Base-by-base conservation (phyloP, 2,329 filamentous ascomycete genomes). In the Fusarium torreyae region DNA sequence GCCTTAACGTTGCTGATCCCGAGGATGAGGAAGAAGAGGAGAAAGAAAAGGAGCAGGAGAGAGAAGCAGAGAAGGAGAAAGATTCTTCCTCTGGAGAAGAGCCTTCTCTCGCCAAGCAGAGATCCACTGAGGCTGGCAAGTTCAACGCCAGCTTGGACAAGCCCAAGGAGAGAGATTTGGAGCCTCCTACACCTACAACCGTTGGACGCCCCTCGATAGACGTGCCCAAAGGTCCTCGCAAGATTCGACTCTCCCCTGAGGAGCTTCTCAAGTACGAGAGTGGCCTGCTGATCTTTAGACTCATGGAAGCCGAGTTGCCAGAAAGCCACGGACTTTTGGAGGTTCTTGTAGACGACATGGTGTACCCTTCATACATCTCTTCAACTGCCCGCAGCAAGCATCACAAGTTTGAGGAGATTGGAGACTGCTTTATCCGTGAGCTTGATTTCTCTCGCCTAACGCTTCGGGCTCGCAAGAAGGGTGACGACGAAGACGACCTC, bases 371-470 rank as follows among this genome's bases (percentile, higher is more conserved):
- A 1, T 98, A 97, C 77, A 86, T 88, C 3, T 97, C 94, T 13
- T 89, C 92, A 1, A 93, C 90, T 68, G 91, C 94, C 33, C 90
- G 88, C 75, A 87, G 85, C 40, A 91, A 86, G 72, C 83, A 86
- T 13, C 87, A 90, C 76, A 92, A 88, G 53, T 94, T 98, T 79
- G 93, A 96, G 72, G 96, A 99, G 81, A 94, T 94, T 75, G 94
- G 95, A 49, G 96, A 99, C 80, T 96, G 94, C 55, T 94, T 99
- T 81, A 92, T 99, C 63, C 93, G 96, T 66, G 96, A 99, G 79
- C 86, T 99, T n/a, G 97, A 99, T 69, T 94, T 98, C 74, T 99
- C 96, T 5, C 92, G 92, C 70, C 89, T 99, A 61, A 98, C 94
- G 0, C 86, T 99, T 69, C 92, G 94, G 59, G 86, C 98, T 48